These are phyloP conservation scores for Cyclotella baltica DNA, from an alignment of 108 stramenopile species.

Conservation along the genomic window DNA sequence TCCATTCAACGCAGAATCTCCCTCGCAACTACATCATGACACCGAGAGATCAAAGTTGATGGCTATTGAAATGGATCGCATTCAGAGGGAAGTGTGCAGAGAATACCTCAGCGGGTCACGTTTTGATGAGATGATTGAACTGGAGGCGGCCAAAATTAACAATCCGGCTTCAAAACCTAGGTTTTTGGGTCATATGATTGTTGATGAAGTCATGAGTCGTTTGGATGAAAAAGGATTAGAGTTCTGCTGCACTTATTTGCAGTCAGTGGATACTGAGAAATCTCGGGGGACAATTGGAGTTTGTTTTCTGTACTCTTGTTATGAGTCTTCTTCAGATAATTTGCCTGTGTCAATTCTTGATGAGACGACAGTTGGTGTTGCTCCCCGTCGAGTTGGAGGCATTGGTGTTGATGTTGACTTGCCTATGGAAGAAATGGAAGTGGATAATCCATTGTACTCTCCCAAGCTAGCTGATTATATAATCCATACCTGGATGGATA, in stretches of 20 bases:
- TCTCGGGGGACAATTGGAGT: neutral
- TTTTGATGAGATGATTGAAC: neutral
- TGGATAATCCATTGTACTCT: neutral
- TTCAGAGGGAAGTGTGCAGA: neutral
- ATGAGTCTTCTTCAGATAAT: neutral
- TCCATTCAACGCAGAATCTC: neutral
- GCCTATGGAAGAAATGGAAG: neutral
- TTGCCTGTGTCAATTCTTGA: neutral
- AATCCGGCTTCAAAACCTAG: neutral
- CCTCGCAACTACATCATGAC: neutral
- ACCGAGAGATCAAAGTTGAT: neutral
- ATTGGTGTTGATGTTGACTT: neutral
- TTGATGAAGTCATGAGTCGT: neutral
- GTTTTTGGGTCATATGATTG: neutral
- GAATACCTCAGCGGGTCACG: neutral
- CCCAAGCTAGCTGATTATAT: neutral
- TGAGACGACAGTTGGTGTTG: neutral
- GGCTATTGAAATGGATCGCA: neutral
- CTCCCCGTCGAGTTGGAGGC: too few species aligned
- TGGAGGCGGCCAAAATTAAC: neutral
- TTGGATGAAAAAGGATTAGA: neutral
- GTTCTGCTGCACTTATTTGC: neutral
- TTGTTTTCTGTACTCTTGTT: neutral
- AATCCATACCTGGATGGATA: neutral
- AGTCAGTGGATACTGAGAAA: neutral